Percentiles rank a stretch among this genome's conserved stretches.
Evolutionary conservation across 768 basidiomycete species (phyloP).

Genomic region (Lepiota venenata): DNA sequence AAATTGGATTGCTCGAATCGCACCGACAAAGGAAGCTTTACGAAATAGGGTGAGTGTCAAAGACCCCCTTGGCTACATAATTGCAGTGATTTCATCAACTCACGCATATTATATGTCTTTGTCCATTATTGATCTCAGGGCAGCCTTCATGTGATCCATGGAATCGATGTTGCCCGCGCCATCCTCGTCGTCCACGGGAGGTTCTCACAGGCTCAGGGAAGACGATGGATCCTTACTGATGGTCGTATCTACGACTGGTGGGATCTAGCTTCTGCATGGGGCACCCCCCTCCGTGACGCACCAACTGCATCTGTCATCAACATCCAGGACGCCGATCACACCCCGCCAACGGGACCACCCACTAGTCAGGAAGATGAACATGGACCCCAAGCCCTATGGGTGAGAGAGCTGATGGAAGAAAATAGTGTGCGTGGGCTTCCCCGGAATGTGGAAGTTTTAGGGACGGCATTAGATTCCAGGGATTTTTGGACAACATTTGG

Average conservation of each 20-base stretch:
- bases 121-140: constrained; percentile 29
- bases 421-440: constrained; percentile 47
- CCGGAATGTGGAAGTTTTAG: constrained; percentile 42
- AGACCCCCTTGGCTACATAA: neutral
- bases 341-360: neutral
- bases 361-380: neutral
- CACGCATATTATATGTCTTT: neutral
- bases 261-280: constrained; percentile 60
- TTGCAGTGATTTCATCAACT: neutral
- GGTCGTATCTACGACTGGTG: constrained; percentile 65
- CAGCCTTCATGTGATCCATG: constrained; percentile 61
- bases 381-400: constrained; percentile 49
- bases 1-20: constrained; percentile 54
- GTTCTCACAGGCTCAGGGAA: constrained; percentile 40
- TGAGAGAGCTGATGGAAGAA: constrained; percentile 56
- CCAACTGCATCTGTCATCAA: neutral
- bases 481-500: constrained; percentile 57
- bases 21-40: constrained; percentile 52
- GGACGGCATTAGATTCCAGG: constrained; percentile 52
- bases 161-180: constrained; percentile 53
- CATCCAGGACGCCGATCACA: neutral
- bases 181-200: constrained; percentile 53
- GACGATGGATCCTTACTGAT: constrained; percentile 57
- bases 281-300: constrained; percentile 14
- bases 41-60: constrained; percentile 36